These are phyloP conservation scores for Kodamaea nitidulidarum DNA, from an alignment of 805 yeast species.

Conservation along the genomic window DNA sequence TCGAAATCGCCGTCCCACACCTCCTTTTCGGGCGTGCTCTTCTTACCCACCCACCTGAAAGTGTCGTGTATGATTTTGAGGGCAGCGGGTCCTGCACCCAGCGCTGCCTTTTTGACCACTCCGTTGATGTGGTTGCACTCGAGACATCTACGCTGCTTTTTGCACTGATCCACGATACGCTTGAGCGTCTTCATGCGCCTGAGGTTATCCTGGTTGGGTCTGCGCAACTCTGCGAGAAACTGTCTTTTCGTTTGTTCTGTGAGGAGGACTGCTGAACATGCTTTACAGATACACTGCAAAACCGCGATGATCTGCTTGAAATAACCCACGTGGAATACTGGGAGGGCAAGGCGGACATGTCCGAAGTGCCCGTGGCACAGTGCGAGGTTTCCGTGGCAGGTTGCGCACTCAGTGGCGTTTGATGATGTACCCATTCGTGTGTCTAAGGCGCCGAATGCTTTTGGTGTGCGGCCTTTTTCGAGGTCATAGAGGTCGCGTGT, in stretches of 20 bases:
- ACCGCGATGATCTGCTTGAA: constrained; percentile 88
- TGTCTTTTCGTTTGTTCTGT: constrained; percentile 68
- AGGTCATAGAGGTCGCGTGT: constrained; percentile 90
- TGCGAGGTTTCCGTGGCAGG: constrained; percentile 89
- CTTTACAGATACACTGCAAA: constrained; percentile 86
- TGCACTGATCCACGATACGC: constrained; percentile 84
- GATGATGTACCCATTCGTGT: constrained; percentile 91
- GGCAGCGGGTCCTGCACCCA: constrained; percentile 90
- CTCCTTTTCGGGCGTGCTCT: constrained; percentile 75
- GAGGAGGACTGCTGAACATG: constrained; percentile 73
- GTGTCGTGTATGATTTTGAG: constrained; percentile 93
- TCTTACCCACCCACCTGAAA: constrained; percentile 93
- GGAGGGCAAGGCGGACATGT: constrained; percentile 85
- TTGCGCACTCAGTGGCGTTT: constrained; percentile 77
- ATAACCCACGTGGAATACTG: constrained; percentile 96
- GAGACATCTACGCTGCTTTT: constrained; percentile 88
- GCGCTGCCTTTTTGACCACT: constrained; percentile 93
- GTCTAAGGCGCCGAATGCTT: constrained; percentile 83
- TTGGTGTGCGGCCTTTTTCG: constrained; percentile 84
- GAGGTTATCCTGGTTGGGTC: constrained; percentile 85
- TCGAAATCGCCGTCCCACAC: constrained; percentile 87
- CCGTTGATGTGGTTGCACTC: constrained; percentile 89
- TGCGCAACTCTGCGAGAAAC: constrained; percentile 72
- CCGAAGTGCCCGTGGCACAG: constrained; percentile 99
- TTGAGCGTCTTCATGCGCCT: constrained; percentile 87